Base-by-base conservation (phyloP, 345 rosid genomes). In the Populus nigra region DNA sequence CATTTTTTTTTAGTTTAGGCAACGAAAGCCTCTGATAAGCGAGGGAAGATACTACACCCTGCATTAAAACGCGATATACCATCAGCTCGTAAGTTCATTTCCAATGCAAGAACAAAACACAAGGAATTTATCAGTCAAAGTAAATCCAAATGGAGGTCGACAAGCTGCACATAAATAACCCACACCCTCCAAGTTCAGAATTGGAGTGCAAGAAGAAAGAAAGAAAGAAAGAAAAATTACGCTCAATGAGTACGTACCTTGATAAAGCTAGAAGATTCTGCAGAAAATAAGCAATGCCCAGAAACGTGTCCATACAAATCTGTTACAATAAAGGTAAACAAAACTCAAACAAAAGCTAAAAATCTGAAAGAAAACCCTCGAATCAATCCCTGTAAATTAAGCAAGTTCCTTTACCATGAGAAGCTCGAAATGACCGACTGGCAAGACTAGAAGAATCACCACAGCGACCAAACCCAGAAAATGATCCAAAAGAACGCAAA, bases 21-120 rank as follows among this genome's bases (percentile, higher is more conserved):
- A 4, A 33, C 0, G 93, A 88, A 73, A 92, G 78, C 83, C 81
- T 90, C 73, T 88, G 84, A 57, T 41, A 57, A 27, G 85, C 80
- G 68, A 86, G 59, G 67, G 81, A 87, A 79, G 85, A 69, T 36
- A 76, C 66, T 55, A 83, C 88, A n/a, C 75, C 84, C 94, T 91
- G 69, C 83, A 87, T 70, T 33, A 53, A 74, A 69, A 31, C 65
- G 68, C 7, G 43, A 45, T 22, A 68, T 15, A 71, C 27, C 43
- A 55, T 63, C 27, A 76, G 38, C 10, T 74, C 8, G 50, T 76
- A 69, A 73, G 8, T 66, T 2, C 45, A 57, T 41, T 45, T 68
- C 66, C 18, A 29, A 55, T 35, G 31, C 55, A 22, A 63, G 3
- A 22, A 4, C 25, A 31, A 72, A 71, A 5, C 33, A 22, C 12